These are phyloP conservation scores for Lathyrus aphaca DNA, from an alignment of 306 rosid species.

Conservation along the genomic window DNA sequence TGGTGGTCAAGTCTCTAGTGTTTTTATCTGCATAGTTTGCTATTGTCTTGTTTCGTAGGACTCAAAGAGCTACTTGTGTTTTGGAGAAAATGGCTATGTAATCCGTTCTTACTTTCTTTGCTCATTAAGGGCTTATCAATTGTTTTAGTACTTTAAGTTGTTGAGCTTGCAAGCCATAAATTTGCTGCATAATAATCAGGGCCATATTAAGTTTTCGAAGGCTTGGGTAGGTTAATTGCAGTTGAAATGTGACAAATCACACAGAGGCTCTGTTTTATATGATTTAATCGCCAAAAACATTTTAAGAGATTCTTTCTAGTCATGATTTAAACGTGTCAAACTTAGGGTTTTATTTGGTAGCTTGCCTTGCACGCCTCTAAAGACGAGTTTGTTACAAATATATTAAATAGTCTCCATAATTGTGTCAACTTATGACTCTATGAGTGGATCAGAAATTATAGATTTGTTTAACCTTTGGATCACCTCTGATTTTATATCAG, in stretches of 20 bases:
- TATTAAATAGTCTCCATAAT: no score
- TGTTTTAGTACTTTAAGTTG: background rate
- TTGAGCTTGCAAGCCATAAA: conserved; percentile 14
- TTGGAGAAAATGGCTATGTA: background rate
- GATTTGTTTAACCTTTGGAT: background rate
- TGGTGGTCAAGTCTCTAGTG: conserved; percentile 4
- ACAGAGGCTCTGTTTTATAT: no score
- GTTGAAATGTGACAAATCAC: no score
- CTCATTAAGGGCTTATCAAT: background rate
- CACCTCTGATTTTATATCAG: background rate
- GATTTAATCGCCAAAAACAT: no score
- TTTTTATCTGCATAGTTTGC: conserved; percentile 25
- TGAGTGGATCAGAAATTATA: background rate
- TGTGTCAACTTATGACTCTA: background rate
- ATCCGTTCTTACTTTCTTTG: background rate
- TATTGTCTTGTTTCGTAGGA: conserved; percentile 27
- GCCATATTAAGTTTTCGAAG: no score
- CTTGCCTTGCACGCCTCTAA: no score
- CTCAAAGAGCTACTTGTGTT: background rate
- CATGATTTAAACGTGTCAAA: no score
- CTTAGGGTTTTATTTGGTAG: no score
- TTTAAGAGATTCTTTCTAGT: no score
- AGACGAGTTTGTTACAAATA: no score
- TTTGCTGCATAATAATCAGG: conserved; percentile 17
- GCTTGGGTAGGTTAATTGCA: no score